phyloP scores from a whole-genome alignment of 805 yeast species.

The Lipomyces starkeyi region DNA sequence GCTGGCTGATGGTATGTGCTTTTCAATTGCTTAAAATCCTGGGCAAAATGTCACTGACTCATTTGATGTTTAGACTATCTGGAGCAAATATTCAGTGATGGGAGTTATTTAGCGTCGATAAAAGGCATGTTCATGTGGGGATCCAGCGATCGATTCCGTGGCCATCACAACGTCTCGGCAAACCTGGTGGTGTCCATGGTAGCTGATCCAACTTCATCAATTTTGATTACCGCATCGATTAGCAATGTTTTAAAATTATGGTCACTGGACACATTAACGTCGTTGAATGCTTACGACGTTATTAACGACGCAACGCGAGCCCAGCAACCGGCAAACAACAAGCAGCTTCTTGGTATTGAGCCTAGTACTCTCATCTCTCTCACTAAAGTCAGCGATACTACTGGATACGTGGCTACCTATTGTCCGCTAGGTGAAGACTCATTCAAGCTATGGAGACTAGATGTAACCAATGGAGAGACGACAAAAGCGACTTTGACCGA shows the following conservation, averaged over 20 bases:
- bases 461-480: conserved; percentile 33
- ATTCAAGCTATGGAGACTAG: conserved; percentile 51
- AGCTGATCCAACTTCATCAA: conserved; percentile 41
- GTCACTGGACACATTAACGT: conserved; percentile 52
- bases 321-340: conserved; percentile 27
- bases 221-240: conserved; percentile 58
- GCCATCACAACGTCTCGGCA: conserved; percentile 52
- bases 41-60: conserved; percentile 23
- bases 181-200: conserved; percentile 49
- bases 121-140: conserved; percentile 46
- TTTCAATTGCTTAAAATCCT: conserved; percentile 38
- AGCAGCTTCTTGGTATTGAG: conserved; percentile 44
- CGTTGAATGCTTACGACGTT: conserved; percentile 42
- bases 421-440: conserved; percentile 54
- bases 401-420: conserved; percentile 46
- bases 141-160: conserved; percentile 49
- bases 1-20: conserved; percentile 39
- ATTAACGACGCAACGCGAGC: conserved; percentile 18
- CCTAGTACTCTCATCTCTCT: conserved; percentile 45
- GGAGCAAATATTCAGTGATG: conserved; percentile 58
- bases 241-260: conserved; percentile 64
- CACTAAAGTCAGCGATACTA: conserved; percentile 23
- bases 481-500: conserved; percentile 42
- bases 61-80: conserved; percentile 23
- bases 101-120: conserved; percentile 49